A percentile compares a stretch with the other conserved stretches of the same genome.
phyloP scores from a whole-genome alignment of 2,329 filamentous ascomycete species.

The Fusarium pininemorale region DNA sequence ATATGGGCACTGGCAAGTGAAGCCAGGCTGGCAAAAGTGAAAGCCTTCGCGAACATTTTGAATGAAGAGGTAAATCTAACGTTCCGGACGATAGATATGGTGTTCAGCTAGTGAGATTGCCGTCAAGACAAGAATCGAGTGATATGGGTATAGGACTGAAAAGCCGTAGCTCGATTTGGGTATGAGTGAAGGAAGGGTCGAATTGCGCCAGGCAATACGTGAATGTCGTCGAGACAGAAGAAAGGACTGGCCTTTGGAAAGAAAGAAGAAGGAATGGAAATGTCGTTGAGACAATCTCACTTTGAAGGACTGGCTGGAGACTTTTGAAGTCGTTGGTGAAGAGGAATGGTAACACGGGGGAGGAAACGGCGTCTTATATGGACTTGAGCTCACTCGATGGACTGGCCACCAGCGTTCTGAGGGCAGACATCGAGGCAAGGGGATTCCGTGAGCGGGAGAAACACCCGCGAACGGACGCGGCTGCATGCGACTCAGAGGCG shows the following conservation, averaged over 20 bases:
- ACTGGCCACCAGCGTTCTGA: constrained; percentile 27
- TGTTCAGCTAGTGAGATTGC: constrained; percentile 36
- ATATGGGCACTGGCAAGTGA: constrained; percentile 77
- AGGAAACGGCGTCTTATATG: constrained; percentile 40
- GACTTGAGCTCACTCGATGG: constrained; percentile 19
- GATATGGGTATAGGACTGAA: constrained; percentile 31
- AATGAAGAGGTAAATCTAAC: constrained; percentile 39
- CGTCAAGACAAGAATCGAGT: constrained; percentile 43
- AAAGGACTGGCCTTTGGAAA: constrained; percentile 43
- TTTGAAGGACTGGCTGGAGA: constrained; percentile 41
- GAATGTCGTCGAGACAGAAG: constrained; percentile 30
- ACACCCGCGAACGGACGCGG: constrained; percentile 34
- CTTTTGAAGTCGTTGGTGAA: constrained; percentile 41
- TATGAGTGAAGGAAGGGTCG: constrained; percentile 35
- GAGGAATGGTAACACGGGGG: constrained; percentile 11
- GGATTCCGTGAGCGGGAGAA: constrained; percentile 13
- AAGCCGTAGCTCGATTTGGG: constrained; percentile 31
- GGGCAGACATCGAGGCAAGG: constrained; percentile 25
- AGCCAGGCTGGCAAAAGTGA: constrained; percentile 65
- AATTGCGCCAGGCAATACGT: constrained; percentile 43
- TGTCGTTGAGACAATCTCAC: constrained; percentile 44
- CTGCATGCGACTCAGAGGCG: constrained; percentile 20
- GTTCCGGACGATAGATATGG: constrained; percentile 47
- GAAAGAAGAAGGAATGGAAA: constrained; percentile 42
- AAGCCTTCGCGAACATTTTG: constrained; percentile 62